phyloP scores from a whole-genome alignment of 2,329 filamentous ascomycete species.

The Neonectria hederae region DNA sequence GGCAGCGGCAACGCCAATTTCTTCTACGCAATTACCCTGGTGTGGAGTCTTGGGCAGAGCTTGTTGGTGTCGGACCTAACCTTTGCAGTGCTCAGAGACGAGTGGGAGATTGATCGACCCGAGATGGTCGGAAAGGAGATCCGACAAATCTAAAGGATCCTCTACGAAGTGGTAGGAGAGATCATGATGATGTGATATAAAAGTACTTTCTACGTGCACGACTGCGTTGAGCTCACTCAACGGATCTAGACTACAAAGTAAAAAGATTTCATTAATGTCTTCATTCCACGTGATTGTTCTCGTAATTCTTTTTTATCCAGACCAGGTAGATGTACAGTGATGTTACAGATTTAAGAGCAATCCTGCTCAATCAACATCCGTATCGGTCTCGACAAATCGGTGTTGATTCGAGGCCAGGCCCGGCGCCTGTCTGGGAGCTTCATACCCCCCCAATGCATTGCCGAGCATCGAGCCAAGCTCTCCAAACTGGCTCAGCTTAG shows the following conservation, averaged over 20 bases:
- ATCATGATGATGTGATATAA: conserved; percentile 5
- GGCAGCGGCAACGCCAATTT: conserved; percentile 99
- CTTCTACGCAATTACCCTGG: conserved; percentile 98
- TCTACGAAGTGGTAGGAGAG: conserved; percentile 13
- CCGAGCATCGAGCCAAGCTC: conserved; percentile 58
- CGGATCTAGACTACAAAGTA: conserved; percentile 27
- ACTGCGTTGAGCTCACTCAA: conserved; percentile 7
- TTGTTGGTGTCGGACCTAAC: conserved; percentile 87
- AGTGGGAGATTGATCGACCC: conserved; percentile 91
- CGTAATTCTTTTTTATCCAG: conserved; percentile 23
- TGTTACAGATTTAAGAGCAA: conserved; percentile 11
- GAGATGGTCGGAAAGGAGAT: conserved; percentile 91
- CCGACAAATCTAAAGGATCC: conserved; percentile 74
- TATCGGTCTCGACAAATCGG: conserved; percentile 48
- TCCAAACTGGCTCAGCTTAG: conserved; percentile 55
- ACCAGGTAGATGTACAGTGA: conserved; percentile 31
- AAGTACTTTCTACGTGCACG: not conserved
- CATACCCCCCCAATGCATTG: conserved; percentile 45
- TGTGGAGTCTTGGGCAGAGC: conserved; percentile 92
- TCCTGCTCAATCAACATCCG: conserved; percentile 47
- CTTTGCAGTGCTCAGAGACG: conserved; percentile 89
- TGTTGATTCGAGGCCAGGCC: conserved; percentile 33
- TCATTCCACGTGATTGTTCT: conserved; percentile 4
- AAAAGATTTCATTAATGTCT: conserved; percentile 27
- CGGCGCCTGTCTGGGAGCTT: conserved; percentile 25